These are phyloP conservation scores for Trichosporon faecale DNA, from an alignment of 1,284 basidiomycete genomes.

Conservation along the genomic window DNA sequence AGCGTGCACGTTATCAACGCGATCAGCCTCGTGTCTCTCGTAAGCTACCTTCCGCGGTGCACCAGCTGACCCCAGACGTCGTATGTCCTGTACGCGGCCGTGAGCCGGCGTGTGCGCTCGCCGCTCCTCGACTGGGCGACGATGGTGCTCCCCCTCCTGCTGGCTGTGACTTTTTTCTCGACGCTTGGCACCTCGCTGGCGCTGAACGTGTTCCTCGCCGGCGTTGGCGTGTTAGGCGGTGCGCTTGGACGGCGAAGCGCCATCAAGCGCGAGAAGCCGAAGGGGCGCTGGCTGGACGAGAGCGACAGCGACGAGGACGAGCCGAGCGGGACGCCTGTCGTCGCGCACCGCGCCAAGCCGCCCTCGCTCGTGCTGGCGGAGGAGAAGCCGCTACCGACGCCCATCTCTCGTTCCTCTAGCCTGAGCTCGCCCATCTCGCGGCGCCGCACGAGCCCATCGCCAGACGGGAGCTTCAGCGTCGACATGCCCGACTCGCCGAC, in stretches of 20 bases:
- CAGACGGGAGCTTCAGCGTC: neutral
- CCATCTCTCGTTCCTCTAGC: neutral
- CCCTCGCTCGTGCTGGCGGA: slow-evolving; percentile 21
- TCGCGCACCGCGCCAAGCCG: slow-evolving; percentile 14
- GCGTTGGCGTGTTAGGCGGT: neutral
- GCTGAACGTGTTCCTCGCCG: slow-evolving; percentile 57
- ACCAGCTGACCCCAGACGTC: slow-evolving; percentile 58
- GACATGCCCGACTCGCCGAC: neutral
- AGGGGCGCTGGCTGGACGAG: slow-evolving; percentile 47
- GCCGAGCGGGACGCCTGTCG: slow-evolving; percentile 22
- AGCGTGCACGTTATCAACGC: slow-evolving; percentile 70
- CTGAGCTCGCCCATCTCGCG: slow-evolving; percentile 14
- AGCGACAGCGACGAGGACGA: slow-evolving; percentile 44
- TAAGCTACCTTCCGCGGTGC: slow-evolving; percentile 55
- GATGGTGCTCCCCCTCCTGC: slow-evolving; percentile 70
- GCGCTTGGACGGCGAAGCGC: neutral
- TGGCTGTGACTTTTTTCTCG: slow-evolving; percentile 74
- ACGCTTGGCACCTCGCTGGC: slow-evolving; percentile 54
- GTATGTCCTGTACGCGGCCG: slow-evolving; percentile 64
- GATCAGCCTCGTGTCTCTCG: slow-evolving; percentile 68
- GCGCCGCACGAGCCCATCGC: neutral
- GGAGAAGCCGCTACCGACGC: neutral
- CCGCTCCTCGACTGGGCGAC: slow-evolving; percentile 61
- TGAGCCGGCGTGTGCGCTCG: slow-evolving; percentile 48
- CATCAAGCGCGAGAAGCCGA: slow-evolving; percentile 23